Evolutionary conservation across 139 green algal genomes (phyloP).

Genomic region (Mesotaenium endlicherianum): DNA sequence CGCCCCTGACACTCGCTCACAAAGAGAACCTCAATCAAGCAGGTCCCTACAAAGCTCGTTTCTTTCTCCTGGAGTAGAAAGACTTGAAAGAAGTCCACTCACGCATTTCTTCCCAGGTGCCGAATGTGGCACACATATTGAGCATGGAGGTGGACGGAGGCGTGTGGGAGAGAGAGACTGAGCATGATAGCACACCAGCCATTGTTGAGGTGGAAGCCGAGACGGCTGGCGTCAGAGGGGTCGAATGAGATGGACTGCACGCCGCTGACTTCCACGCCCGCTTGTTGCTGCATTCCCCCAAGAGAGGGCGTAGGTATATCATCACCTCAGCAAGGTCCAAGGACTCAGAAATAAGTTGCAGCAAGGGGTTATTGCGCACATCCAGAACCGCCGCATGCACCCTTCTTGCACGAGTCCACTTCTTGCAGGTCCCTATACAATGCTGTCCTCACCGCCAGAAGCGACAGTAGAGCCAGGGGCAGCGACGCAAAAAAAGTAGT

Average conservation of each 20-base stretch:
- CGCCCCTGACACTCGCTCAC: background rate
- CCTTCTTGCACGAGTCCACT: no score
- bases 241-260: conserved; percentile 2
- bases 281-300: conserved; percentile 11
- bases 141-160: background rate
- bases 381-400: no score
- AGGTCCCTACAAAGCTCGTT: background rate
- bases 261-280: background rate
- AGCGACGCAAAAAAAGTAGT: no score
- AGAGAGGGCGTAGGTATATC: no score
- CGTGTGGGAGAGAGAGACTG: background rate
- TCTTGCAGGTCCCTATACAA: no score
- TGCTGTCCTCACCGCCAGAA: no score
- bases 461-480: no score
- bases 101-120: background rate
- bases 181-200: background rate
- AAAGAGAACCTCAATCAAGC: background rate
- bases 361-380: no score
- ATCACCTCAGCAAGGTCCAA: no score
- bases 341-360: no score
- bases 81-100: background rate
- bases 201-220: conserved; percentile 5
- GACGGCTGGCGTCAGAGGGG: background rate
- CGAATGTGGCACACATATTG: background rate
- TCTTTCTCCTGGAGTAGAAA: background rate